Evolutionary conservation across 805 yeast genomes (phyloP).

Genomic region (Yamadazyma ubonensis): DNA sequence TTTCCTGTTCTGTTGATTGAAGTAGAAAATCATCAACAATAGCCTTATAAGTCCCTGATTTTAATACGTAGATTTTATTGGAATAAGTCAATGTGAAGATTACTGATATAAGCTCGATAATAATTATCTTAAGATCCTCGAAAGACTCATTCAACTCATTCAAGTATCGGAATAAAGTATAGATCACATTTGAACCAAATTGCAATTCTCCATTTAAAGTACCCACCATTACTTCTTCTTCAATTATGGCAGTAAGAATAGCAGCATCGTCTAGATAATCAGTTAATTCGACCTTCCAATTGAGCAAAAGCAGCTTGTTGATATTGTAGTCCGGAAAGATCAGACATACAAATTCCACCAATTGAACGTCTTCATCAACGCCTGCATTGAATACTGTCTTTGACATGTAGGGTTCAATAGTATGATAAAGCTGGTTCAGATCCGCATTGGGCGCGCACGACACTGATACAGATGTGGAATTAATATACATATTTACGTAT

Average conservation of each 20-base stretch:
- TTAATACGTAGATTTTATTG: slow-evolving; percentile 23
- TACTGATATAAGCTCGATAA: slow-evolving; percentile 24
- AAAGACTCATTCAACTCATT: slow-evolving; percentile 25
- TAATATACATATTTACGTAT: no score
- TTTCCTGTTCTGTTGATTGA: slow-evolving; percentile 4
- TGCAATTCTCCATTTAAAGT: slow-evolving; percentile 10
- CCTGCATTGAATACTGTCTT: no score
- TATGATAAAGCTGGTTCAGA: not conserved
- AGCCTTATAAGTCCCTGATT: slow-evolving; percentile 18
- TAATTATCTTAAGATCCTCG: slow-evolving; percentile 28
- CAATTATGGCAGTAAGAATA: slow-evolving; percentile 22
- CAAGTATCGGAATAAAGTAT: slow-evolving; percentile 17
- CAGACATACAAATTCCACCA: slow-evolving; percentile 25
- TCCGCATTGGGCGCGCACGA: not conserved
- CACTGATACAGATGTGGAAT: not conserved
- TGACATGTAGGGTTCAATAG: not conserved
- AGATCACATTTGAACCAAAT: no score
- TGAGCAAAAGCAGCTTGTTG: slow-evolving; percentile 26
- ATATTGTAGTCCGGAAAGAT: slow-evolving; percentile 23
- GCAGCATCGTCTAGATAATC: slow-evolving; percentile 23
- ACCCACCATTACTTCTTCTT: slow-evolving; percentile 23
- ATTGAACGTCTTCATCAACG: slow-evolving; percentile 13
- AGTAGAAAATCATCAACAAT: slow-evolving; percentile 23
- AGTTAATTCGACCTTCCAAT: slow-evolving; percentile 38
- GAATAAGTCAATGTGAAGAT: slow-evolving; percentile 23